phyloP scores from a whole-genome alignment of 2,329 filamentous ascomycete genomes.

The Pseudocercospora cruenta region DNA sequence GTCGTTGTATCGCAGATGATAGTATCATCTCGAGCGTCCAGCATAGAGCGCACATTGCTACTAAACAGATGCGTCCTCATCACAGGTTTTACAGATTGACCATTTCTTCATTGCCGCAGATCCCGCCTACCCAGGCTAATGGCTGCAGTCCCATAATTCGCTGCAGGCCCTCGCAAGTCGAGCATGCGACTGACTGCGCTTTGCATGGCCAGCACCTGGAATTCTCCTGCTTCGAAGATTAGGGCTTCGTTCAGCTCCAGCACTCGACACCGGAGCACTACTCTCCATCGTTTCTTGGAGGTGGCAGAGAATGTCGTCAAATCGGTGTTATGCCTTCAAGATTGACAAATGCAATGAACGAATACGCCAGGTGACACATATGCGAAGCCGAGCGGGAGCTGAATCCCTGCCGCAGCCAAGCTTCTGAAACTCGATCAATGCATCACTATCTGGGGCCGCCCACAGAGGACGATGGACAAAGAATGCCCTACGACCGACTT shows the following conservation, averaged over 20 bases:
- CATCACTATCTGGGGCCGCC: neutral
- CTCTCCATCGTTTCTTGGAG: neutral
- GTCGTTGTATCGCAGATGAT: too few species aligned
- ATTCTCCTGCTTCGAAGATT: neutral
- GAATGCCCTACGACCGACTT: neutral
- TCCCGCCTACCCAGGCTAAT: neutral
- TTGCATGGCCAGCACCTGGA: neutral
- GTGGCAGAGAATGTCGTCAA: neutral
- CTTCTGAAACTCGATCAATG: neutral
- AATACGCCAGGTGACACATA: neutral
- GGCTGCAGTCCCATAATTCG: neutral
- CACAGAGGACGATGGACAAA: neutral
- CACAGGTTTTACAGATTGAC: too few species aligned
- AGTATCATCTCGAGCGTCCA: too few species aligned
- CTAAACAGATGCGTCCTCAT: too few species aligned
- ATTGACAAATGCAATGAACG: neutral
- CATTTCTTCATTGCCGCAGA: neutral
- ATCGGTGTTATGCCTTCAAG: neutral
- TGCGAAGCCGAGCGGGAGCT: neutral
- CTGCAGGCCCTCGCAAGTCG: too few species aligned
- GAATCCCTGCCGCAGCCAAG: neutral
- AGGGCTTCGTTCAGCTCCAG: neutral
- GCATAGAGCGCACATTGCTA: too few species aligned
- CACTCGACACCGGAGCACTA: neutral
- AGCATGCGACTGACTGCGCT: neutral